phyloP scores from a whole-genome alignment of 768 basidiomycete species.

The Trametes sanguinea region DNA sequence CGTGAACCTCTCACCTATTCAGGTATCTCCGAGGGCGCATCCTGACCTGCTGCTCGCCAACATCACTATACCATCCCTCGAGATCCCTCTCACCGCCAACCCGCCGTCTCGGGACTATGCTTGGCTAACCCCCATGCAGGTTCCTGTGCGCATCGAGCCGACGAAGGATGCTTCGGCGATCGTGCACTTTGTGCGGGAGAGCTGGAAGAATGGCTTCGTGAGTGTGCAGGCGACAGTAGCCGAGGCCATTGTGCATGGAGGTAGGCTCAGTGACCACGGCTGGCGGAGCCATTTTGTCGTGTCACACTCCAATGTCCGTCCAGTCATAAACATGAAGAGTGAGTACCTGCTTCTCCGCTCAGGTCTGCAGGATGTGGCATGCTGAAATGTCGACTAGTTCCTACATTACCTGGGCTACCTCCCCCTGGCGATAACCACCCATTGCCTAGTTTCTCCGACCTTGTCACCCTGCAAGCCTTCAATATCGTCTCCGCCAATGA shows the following conservation, averaged over 20 bases:
- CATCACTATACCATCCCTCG: slow-evolving; percentile 50
- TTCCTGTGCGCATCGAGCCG: slow-evolving; percentile 53
- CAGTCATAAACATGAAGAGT: slow-evolving; percentile 56
- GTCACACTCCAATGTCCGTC: slow-evolving; percentile 47
- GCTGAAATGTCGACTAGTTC: slow-evolving; percentile 45
- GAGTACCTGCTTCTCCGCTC: slow-evolving; percentile 30
- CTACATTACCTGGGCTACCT: slow-evolving; percentile 66
- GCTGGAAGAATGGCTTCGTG: slow-evolving; percentile 57
- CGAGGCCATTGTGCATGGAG: slow-evolving; percentile 52
- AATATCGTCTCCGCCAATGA: slow-evolving; percentile 39
- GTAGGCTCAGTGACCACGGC: slow-evolving; percentile 40
- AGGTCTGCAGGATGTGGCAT: too few species aligned
- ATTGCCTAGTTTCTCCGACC: slow-evolving; percentile 56
- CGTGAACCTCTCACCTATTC: slow-evolving; percentile 52
- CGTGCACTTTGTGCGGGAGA: slow-evolving; percentile 52
- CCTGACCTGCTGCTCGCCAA: slow-evolving; percentile 45
- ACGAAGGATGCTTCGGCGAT: slow-evolving; percentile 53
- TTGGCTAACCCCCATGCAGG: slow-evolving; percentile 61
- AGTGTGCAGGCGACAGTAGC: slow-evolving; percentile 46
- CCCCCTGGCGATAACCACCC: slow-evolving; percentile 51
- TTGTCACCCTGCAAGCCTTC: slow-evolving; percentile 64
- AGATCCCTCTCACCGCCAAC: slow-evolving; percentile 56
- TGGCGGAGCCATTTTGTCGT: slow-evolving; percentile 51
- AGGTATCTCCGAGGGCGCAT: slow-evolving; percentile 47
- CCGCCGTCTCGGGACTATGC: slow-evolving; percentile 47